Evolutionary conservation across 2,329 filamentous ascomycete genomes (phyloP), one percentile per base, ranked within the genome.

Genomic region (Colletotrichum filicis): DNA sequence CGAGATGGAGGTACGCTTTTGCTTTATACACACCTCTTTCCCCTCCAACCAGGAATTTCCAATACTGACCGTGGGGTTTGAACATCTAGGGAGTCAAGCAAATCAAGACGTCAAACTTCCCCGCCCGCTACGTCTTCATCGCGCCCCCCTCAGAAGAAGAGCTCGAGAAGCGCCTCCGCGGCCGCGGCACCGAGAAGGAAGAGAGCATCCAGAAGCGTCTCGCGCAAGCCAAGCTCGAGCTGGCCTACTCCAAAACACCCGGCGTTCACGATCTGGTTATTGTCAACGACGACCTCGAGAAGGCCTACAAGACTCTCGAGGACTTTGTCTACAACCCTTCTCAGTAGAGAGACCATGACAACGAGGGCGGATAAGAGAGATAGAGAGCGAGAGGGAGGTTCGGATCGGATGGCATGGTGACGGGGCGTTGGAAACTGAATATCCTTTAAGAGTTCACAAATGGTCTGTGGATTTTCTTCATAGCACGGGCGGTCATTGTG

Each of bases 111-210:
- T 93, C 92, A 62, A 88, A 88, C 77, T 89, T 95, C 75, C 88
- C 92, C 69, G 94, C 95, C 8, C 91, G 94, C 68, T 98, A 94
- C 84, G 84, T 97, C 76, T 98, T 98, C 83, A 89, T 98, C 74
- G 90, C 93, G 46, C 95, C 95, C 14, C 96, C 95, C 0, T 93
- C 90, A 4, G 84, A 93, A 76, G 91, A 93, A 78, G 88, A 91
- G 62, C 87, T 98, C 49, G 95, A 97, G 85, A 81, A 89, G 79
- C 88, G 94, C 53, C 86, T 97, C 65, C 88, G 94, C 58, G 93
- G 92, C 42, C 88, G 94, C 70, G 92, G 91, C 9, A 96, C 94
- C n/a, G 94, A 97, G 82, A 90, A 87, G 64, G 94, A 96, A 82
- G 92, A 92, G 63, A 91, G 87, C 61, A 86, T 97, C 67, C 85